Evolutionary conservation across 805 yeast genomes (phyloP).

Genomic region (Zygosaccharomyces kombuchaensis): DNA sequence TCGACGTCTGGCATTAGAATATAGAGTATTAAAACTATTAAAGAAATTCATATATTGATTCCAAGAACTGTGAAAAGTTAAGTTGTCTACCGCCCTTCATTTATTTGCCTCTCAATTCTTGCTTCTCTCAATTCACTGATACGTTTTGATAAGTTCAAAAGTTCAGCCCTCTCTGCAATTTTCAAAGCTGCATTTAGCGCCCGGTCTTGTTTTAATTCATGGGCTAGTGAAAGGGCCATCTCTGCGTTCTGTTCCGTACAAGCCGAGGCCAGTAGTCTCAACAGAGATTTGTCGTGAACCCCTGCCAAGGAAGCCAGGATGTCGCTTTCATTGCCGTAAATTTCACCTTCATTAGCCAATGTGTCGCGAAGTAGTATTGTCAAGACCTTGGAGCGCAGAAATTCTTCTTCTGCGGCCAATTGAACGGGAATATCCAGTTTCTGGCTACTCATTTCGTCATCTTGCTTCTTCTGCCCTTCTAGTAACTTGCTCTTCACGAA

Average conservation of each 20-base stretch:
- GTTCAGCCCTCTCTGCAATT: conserved; percentile 71
- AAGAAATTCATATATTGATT: not conserved
- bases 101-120: conserved; percentile 27
- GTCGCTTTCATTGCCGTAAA: conserved; percentile 46
- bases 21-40: not conserved
- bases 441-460: conserved; percentile 20
- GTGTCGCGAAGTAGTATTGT: conserved; percentile 62
- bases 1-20: conserved; percentile 8
- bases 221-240: conserved; percentile 67
- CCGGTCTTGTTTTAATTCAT: conserved; percentile 66
- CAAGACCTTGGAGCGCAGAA: conserved; percentile 55
- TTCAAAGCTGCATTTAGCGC: conserved; percentile 80
- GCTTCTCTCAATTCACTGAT: conserved; percentile 52
- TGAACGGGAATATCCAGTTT: conserved; percentile 29
- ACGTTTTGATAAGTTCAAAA: conserved; percentile 48
- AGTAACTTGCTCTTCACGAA: conserved; percentile 31
- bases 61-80: not conserved
- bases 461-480: conserved; percentile 29
- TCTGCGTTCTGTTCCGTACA: conserved; percentile 62
- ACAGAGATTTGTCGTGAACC: conserved; percentile 68
- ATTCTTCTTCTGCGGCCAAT: conserved; percentile 55
- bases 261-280: conserved; percentile 68
- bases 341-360: conserved; percentile 41
- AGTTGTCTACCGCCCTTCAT: conserved; percentile 12
- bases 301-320: conserved; percentile 50